Evolutionary conservation across 2,329 filamentous ascomycete genomes (phyloP).

Genomic region (Colletotrichum tabaci): DNA sequence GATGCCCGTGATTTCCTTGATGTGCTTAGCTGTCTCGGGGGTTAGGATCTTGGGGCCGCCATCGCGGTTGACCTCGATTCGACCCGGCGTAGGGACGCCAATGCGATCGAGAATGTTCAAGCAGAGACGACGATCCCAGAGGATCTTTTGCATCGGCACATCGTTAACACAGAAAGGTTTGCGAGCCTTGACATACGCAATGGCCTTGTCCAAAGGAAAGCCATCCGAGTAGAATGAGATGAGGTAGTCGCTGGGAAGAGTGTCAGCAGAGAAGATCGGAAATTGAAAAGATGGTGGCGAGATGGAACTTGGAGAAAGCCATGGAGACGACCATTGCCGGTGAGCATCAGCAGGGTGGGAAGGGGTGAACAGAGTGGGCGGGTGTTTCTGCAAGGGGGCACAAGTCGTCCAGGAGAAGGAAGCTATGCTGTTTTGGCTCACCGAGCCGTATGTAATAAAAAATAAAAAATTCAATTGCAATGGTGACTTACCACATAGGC

Average conservation of each 20-base stretch:
- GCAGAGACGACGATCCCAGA: constrained; percentile 96
- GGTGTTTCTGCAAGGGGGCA: not conserved
- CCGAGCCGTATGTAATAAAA: constrained; percentile 50
- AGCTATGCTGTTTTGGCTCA: constrained; percentile 54
- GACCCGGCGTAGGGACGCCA: constrained; percentile 88
- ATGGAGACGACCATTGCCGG: not conserved
- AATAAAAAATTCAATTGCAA: not conserved
- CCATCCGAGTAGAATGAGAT: constrained; percentile 99
- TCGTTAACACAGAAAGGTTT: constrained; percentile 99
- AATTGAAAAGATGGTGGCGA: not conserved
- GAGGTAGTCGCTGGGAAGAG: constrained; percentile 79
- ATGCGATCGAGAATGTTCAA: constrained; percentile 90
- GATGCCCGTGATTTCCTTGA: constrained; percentile 86
- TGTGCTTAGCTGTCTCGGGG: constrained; percentile 82
- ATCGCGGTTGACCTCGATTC: constrained; percentile 93
- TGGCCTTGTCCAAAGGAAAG: constrained; percentile 96
- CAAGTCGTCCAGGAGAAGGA: constrained; percentile 38
- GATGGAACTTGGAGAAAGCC: not conserved
- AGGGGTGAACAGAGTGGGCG: not conserved
- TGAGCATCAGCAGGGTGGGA: not conserved
- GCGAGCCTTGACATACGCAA: constrained; percentile 91
- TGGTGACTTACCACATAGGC: constrained; percentile 80
- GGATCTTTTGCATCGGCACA: constrained; percentile 94
- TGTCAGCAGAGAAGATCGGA: constrained; percentile 29
- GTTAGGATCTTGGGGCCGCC: constrained; percentile 87